A percentile compares a stretch with the other conserved stretches of the same genome.
Conservation (phyloP, 139 green algal species). For the Diplosphaera chodatii region DNA sequence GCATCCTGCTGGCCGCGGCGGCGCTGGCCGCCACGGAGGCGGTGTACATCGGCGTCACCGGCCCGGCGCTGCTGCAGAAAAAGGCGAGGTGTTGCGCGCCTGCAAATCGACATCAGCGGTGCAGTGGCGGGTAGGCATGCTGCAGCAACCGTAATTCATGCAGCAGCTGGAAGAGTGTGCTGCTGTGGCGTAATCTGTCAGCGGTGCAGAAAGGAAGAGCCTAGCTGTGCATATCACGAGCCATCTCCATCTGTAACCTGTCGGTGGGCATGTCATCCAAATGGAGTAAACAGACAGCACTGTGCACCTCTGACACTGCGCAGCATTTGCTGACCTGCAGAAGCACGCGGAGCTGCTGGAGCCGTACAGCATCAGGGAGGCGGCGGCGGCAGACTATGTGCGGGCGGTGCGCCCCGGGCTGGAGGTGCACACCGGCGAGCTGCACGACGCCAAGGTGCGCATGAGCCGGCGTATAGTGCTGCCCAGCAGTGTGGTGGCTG, state of each 20-base stretch:
- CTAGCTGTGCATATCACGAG: too few species aligned
- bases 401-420: slow-evolving; percentile 37
- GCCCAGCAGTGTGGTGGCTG: neutral
- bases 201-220: too few species aligned
- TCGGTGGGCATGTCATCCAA: too few species aligned
- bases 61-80: slow-evolving; percentile 19
- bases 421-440: slow-evolving; percentile 38
- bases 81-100: too few species aligned
- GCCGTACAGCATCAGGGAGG: slow-evolving; percentile 46
- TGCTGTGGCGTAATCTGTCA: neutral
- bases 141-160: too few species aligned
- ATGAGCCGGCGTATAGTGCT: neutral
- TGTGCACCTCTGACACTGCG: too few species aligned
- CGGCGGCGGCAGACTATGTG: slow-evolving; percentile 54
- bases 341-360: slow-evolving; percentile 62
- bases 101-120: too few species aligned
- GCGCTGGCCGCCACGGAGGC: slow-evolving; percentile 42
- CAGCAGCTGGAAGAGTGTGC: neutral
- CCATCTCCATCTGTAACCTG: too few species aligned
- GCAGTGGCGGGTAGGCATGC: too few species aligned
- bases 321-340: slow-evolving; percentile 74
- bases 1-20: slow-evolving; percentile 75
- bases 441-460: slow-evolving; percentile 61
- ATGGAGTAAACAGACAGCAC: too few species aligned
- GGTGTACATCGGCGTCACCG: slow-evolving; percentile 75